These are phyloP conservation scores for Nemania sp. DNA, from an alignment of 2,329 filamentous ascomycete species.

Conservation along the genomic window DNA sequence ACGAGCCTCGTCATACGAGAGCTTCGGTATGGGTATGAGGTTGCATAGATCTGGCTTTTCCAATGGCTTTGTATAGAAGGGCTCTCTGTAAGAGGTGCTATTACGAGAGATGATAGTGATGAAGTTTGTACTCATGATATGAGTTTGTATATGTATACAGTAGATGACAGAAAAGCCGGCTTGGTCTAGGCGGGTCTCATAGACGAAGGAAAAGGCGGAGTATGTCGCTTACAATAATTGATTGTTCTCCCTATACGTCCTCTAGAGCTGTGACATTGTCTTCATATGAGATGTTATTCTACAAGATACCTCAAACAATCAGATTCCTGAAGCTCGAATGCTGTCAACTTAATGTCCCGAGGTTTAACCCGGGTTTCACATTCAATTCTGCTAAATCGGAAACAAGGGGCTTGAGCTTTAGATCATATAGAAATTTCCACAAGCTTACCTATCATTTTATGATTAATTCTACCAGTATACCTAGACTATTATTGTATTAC, in stretches of 20 bases:
- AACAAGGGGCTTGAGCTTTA: too few relatives aligned
- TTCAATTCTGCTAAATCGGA: too few relatives aligned
- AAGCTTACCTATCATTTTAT: too few relatives aligned
- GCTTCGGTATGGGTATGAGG: slow-evolving; percentile 26
- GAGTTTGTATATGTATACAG: slow-evolving; percentile 27
- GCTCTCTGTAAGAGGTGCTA: slow-evolving; percentile 22
- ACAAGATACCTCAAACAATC: too few relatives aligned
- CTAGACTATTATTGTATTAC: too few relatives aligned
- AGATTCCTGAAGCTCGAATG: too few relatives aligned
- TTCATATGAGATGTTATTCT: too few relatives aligned
- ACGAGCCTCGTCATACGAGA: slow-evolving; percentile 12
- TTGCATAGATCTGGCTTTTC: slow-evolving; percentile 35
- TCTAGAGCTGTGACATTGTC: neutral
- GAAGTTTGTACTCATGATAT: slow-evolving; percentile 24
- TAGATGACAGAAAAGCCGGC: slow-evolving; percentile 19
- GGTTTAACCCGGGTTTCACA: too few relatives aligned
- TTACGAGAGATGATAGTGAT: slow-evolving; percentile 35
- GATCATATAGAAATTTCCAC: too few relatives aligned
- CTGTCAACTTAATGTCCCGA: too few relatives aligned
- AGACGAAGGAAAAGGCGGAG: slow-evolving; percentile 26
- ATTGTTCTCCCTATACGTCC: neutral
- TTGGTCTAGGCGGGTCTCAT: slow-evolving; percentile 30
- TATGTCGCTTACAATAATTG: slow-evolving; percentile 17
- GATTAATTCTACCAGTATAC: too few relatives aligned
- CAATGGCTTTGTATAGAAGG: slow-evolving; percentile 36